Evolutionary conservation across 176 grass and related monocot genomes (phyloP).

Genomic region (Oryza glumipatula): DNA sequence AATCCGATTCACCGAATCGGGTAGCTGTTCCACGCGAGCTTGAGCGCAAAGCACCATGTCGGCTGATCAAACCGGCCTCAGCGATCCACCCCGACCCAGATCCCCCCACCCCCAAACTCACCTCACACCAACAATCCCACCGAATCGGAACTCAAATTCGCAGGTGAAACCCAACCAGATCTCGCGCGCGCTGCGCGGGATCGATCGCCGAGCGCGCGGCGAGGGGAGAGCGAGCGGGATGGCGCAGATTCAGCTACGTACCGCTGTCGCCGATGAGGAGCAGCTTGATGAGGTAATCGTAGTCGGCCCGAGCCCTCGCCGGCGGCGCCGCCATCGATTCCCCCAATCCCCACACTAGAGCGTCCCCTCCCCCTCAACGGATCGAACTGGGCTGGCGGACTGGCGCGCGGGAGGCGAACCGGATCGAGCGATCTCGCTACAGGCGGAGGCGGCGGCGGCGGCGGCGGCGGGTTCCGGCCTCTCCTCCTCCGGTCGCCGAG

Average conservation of each 20-base stretch:
- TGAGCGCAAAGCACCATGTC: not conserved
- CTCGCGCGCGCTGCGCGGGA: not conserved
- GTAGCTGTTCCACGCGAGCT: not conserved
- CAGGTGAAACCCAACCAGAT: not conserved
- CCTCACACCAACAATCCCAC: not conserved
- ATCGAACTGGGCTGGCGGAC: not conserved
- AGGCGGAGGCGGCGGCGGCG: not conserved
- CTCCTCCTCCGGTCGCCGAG: not conserved
- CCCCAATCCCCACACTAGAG: not conserved
- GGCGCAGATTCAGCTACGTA: not conserved
- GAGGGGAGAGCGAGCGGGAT: too few relatives aligned
- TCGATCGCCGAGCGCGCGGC: not conserved
- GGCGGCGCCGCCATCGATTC: slow-evolving; percentile 37
- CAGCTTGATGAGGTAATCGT: slow-evolving; percentile 49
- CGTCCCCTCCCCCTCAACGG: not conserved
- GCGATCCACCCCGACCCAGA: not conserved
- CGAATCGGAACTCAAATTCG: not conserved
- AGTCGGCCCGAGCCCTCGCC: slow-evolving; percentile 45
- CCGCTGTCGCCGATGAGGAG: slow-evolving; percentile 50
- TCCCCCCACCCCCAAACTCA: not conserved
- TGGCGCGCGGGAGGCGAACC: not conserved
- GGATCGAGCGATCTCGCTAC: not conserved
- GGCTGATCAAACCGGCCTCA: not conserved
- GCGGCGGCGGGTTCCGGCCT: not conserved
- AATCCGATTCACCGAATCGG: not conserved